phyloP scores from a whole-genome alignment of 2,329 filamentous ascomycete species.

The Penicillium polonicum region DNA sequence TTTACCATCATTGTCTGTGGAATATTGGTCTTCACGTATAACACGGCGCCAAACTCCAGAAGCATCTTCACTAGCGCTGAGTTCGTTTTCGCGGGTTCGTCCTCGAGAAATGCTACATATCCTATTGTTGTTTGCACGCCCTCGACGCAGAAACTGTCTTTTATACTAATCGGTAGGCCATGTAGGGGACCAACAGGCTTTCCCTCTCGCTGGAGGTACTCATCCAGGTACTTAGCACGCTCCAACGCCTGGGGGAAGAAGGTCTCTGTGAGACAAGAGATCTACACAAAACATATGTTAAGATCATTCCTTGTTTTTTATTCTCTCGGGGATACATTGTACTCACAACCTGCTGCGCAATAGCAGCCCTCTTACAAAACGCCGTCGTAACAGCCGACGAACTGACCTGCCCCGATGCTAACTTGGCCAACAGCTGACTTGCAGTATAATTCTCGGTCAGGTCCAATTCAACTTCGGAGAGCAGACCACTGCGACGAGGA shows the following conservation, averaged over 20 bases:
- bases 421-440: conserved; percentile 17
- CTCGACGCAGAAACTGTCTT: conserved; percentile 30
- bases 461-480: conserved; percentile 47
- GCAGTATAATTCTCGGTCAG: conserved; percentile 44
- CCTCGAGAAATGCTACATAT: conserved; percentile 25
- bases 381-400: conserved; percentile 26
- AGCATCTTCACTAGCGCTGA: conserved; percentile 27
- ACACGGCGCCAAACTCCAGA: conserved; percentile 28
- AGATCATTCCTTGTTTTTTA: background rate
- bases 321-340: background rate
- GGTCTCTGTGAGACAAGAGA: conserved; percentile 40
- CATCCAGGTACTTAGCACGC: conserved; percentile 39
- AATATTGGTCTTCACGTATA: conserved; percentile 38
- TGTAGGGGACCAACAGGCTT: conserved; percentile 40
- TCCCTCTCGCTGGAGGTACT: conserved; percentile 29
- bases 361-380: conserved; percentile 44
- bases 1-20: conserved; percentile 35
- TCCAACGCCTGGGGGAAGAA: conserved; percentile 38
- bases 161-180: conserved; percentile 42
- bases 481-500: conserved; percentile 41
- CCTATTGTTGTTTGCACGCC: conserved; percentile 25
- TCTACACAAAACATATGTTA: conserved; percentile 11
- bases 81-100: conserved; percentile 18
- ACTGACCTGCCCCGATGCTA: conserved; percentile 21
- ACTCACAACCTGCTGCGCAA: conserved; percentile 38